phyloP scores from a whole-genome alignment of 2,329 filamentous ascomycete species.

The Exophiala sp. region DNA sequence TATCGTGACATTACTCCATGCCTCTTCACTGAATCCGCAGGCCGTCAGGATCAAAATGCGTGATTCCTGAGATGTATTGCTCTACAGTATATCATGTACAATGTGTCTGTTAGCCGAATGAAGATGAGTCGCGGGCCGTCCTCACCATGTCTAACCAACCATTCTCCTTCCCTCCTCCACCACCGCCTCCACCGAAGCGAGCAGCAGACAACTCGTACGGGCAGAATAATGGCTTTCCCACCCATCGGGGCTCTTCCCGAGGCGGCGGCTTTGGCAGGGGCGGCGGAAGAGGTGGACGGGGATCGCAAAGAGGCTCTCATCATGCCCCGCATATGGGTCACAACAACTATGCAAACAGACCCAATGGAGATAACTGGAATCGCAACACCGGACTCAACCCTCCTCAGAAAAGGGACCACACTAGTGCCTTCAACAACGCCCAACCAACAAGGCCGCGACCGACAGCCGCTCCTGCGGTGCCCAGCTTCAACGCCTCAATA shows the following conservation, averaged over 20 bases:
- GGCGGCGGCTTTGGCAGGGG: conserved; percentile 11
- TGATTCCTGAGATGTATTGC: too few relatives aligned
- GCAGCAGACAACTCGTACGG: conserved; percentile 5
- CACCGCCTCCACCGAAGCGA: conserved; percentile 38
- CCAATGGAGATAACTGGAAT: conserved; percentile 2
- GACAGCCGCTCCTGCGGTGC: conserved; percentile 25
- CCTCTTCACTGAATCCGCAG: background rate
- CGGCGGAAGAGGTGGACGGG: conserved; percentile 11
- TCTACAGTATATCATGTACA: too few relatives aligned
- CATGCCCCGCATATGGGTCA: background rate
- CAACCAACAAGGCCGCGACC: conserved; percentile 18
- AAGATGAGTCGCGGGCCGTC: too few relatives aligned
- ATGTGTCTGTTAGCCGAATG: too few relatives aligned
- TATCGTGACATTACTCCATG: background rate
- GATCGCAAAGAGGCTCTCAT: conserved; percentile 6
- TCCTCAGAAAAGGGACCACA: conserved; percentile 26
- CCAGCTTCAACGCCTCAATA: conserved; percentile 27
- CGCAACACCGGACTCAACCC: conserved; percentile 5
- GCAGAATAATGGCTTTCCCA: conserved; percentile 8
- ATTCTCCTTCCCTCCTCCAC: conserved; percentile 47
- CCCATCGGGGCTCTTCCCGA: conserved; percentile 16
- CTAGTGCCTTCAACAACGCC: conserved; percentile 24
- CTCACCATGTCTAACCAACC: conserved; percentile 32
- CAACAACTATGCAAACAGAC: conserved; percentile 1
- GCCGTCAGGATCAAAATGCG: too few relatives aligned